phyloP scores from a whole-genome alignment of 2,329 filamentous ascomycete genomes.

The Aspergillus pseudoviridinutans region DNA sequence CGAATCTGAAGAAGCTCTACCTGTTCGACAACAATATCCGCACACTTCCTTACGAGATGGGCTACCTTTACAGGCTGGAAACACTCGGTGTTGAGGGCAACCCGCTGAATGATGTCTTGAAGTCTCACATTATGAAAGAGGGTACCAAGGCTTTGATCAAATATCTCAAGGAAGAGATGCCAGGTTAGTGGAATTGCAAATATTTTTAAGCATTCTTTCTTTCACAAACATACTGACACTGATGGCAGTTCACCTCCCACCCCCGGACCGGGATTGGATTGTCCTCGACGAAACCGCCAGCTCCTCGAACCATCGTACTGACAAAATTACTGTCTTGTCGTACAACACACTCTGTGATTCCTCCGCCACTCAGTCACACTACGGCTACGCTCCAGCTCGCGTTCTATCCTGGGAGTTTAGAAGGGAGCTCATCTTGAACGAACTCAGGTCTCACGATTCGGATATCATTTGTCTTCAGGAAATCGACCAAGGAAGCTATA shows the following conservation, averaged over 20 bases:
- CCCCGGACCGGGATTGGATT: constrained; percentile 71
- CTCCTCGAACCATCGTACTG: constrained; percentile 47
- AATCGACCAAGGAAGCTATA: constrained; percentile 86
- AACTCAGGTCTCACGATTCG: constrained; percentile 72
- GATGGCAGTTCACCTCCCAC: constrained; percentile 67
- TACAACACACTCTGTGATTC: constrained; percentile 97
- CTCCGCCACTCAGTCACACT: constrained; percentile 78
- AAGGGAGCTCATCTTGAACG: constrained; percentile 74
- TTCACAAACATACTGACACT: constrained; percentile 22
- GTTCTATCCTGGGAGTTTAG: constrained; percentile 86
- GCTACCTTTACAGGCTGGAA: constrained; percentile 82
- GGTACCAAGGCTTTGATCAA: constrained; percentile 83
- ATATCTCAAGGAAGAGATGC: constrained; percentile 76
- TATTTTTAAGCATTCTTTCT: background rate
- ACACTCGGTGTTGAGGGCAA: constrained; percentile 91
- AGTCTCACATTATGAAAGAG: constrained; percentile 78
- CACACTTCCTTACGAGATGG: constrained; percentile 78
- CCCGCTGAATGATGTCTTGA: constrained; percentile 70
- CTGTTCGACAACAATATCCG: constrained; percentile 88
- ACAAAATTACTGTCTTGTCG: constrained; percentile 80
- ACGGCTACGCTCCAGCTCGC: constrained; percentile 82
- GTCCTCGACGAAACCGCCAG: constrained; percentile 58
- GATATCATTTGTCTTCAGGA: constrained; percentile 94
- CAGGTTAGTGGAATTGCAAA: constrained; percentile 58
- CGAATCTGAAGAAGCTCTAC: constrained; percentile 77